A percentile compares a stretch with the other conserved stretches of the same genome.
phyloP scores from a whole-genome alignment of 305 asterid species.

The Solanum hybrid region DNA sequence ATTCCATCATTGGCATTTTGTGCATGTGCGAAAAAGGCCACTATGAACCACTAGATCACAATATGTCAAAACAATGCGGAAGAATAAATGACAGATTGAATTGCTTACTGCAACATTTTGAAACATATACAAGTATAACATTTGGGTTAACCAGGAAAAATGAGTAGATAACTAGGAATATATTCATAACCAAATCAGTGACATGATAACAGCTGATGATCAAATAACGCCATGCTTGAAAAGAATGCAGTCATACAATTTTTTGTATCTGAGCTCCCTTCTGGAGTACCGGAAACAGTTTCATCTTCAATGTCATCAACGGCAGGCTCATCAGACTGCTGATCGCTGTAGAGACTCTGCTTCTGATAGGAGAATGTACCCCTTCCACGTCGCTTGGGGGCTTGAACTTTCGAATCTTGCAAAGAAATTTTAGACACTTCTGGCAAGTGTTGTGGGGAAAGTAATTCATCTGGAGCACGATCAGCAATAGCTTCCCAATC shows the following conservation, averaged over 20 bases:
- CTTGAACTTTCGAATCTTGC: slow-evolving; percentile 39
- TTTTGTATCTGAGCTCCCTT: slow-evolving; percentile 25
- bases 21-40: not conserved
- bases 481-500: slow-evolving; percentile 95
- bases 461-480: slow-evolving; percentile 65
- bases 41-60: not conserved
- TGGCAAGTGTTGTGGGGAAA: slow-evolving; percentile 44
- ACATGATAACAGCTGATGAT: not conserved
- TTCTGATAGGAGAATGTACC: slow-evolving; percentile 62
- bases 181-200: not conserved
- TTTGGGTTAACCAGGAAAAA: not conserved
- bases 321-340: slow-evolving; percentile 33
- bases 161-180: not conserved
- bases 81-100: not conserved
- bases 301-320: slow-evolving; percentile 30
- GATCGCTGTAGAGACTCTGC: slow-evolving; percentile 70
- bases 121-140: not conserved
- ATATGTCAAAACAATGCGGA: not conserved
- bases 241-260: slow-evolving; percentile 30
- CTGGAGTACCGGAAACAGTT: slow-evolving; percentile 15
- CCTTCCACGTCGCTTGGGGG: slow-evolving; percentile 73
- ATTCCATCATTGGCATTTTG: not conserved
- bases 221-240: not conserved
- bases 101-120: not conserved
- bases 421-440: slow-evolving; percentile 49